Base-by-base conservation (phyloP, 768 basidiomycete genomes). In the Crepidotus variabilis region DNA sequence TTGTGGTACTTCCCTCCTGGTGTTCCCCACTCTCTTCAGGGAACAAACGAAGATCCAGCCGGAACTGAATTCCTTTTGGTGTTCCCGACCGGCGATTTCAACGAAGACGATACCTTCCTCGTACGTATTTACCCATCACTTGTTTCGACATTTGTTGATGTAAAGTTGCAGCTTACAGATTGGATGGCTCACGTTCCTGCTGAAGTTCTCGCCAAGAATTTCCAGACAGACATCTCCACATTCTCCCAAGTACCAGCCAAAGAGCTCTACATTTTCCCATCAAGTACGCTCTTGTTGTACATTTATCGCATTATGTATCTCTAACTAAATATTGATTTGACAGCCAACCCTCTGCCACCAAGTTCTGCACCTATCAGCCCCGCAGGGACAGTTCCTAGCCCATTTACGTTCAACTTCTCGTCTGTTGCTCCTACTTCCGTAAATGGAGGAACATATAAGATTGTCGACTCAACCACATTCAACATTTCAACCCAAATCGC, bases 1-100 rank as follows among this genome's bases (percentile, higher is more conserved):
- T 28, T 28, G 2, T 85, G 84, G 83, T 85, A 76, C 60, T 83
- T 84, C 69, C 81, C 82, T 13, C 62, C 82, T 6, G 83, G 82
- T 18, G 72, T 67, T 43, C 82, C 84, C 0, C 84, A 85, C 61
- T 76, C 79, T 50, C 63, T 83, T 24, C 81, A 83, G 63, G 81
- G 81, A n/a, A 80, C 75, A 28, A 28, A 28, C 8, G 28, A 28
- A 4, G 28, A 28, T 8, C 28, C 28, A 28, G 28, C 28, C 28
- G 28, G 28, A 4, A 28, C 28, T 28, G 28, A 28, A 28, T 28
- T 28, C 28, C 28, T 28, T 28, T 8, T 28, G 4, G 28, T 28
- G 28, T 28, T 28, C 28, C 28, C 28, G 28, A 28, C 28, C 8
- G 28, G 28, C 54, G 74, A 74, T 22, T 28, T 28, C 28, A 28